Conservation (phyloP, 2,329 filamentous ascomycete species). For the Colletotrichum sp. region DNA sequence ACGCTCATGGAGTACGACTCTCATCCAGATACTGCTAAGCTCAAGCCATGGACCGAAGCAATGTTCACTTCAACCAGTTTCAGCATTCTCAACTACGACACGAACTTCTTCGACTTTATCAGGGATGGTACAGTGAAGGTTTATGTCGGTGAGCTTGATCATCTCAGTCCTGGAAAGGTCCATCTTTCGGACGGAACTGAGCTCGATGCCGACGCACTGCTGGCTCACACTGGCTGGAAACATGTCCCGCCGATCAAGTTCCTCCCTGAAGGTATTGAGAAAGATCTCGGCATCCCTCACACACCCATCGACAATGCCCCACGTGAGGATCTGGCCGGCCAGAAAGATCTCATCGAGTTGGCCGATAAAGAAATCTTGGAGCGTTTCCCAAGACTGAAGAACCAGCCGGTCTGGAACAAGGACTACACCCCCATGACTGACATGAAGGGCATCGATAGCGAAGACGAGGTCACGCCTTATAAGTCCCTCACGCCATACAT, state of each 20-base stretch:
- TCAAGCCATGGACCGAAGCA: constrained; percentile 58
- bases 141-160: constrained; percentile 56
- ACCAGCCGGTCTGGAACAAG: constrained; percentile 55
- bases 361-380: constrained; percentile 60
- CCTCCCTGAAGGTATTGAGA: constrained; percentile 50
- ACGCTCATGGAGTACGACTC: constrained; percentile 57
- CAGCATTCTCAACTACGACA: constrained; percentile 65
- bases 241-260: constrained; percentile 58
- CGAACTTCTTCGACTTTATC: constrained; percentile 62
- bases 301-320: constrained; percentile 7
- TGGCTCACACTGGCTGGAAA: constrained; percentile 66
- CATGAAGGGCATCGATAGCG: constrained; percentile 39
- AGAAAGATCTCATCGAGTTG: constrained; percentile 38
- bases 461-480: constrained; percentile 30
- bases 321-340: constrained; percentile 35
- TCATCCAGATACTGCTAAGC: constrained; percentile 56
- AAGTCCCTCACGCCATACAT: constrained; percentile 41
- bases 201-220: constrained; percentile 55
- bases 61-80: constrained; percentile 61
- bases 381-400: constrained; percentile 56
- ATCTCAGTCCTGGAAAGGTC: constrained; percentile 50
- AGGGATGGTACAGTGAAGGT: constrained; percentile 55
- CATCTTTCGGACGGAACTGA: constrained; percentile 53
- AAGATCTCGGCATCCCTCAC: constrained; percentile 55
- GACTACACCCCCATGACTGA: constrained; percentile 47